A percentile compares a stretch with the other conserved stretches of the same genome.
Conservation (phyloP, 2,329 filamentous ascomycete genomes). For the Didymella glomerata region DNA sequence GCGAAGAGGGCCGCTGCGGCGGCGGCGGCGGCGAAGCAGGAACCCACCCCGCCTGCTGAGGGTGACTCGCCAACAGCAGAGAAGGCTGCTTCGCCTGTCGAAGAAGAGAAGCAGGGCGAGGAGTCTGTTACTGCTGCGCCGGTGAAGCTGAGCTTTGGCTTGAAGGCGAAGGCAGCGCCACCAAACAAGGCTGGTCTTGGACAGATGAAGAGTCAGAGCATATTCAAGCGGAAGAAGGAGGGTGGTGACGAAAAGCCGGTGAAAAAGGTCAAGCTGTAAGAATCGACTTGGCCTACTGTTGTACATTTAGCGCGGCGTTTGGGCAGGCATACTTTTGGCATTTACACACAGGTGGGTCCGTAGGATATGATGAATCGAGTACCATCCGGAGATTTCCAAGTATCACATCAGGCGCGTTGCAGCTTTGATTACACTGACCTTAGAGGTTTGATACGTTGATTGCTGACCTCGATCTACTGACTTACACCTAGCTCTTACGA, state of each 20-base stretch:
- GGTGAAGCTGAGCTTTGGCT: slow-evolving; percentile 46
- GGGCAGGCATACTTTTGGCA: slow-evolving; percentile 2
- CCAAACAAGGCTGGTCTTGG: slow-evolving; percentile 41
- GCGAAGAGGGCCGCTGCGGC: slow-evolving; percentile 57
- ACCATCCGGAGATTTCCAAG: background rate
- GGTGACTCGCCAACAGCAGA: slow-evolving; percentile 39
- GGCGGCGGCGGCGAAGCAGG: slow-evolving; percentile 46
- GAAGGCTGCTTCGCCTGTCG: slow-evolving; percentile 63
- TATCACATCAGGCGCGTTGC: background rate
- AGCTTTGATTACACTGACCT: background rate
- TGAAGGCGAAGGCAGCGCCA: slow-evolving; percentile 42
- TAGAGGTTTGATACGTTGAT: background rate
- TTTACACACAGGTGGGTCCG: background rate
- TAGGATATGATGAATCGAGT: background rate
- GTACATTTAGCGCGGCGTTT: slow-evolving; percentile 36
- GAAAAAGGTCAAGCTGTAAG: slow-evolving; percentile 49
- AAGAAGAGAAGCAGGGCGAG: slow-evolving; percentile 76
- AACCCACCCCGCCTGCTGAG: slow-evolving; percentile 42
- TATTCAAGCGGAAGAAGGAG: slow-evolving; percentile 49
- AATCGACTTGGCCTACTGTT: background rate
- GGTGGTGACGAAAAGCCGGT: slow-evolving; percentile 38
- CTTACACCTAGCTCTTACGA: background rate
- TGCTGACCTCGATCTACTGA: background rate
- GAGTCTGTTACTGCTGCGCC: slow-evolving; percentile 44
- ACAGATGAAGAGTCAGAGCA: slow-evolving; percentile 48